Evolutionary conservation across 129 eudicot genomes (phyloP), one percentile per base, ranked within the genome.

Genomic region (Centaurea solstitialis): DNA sequence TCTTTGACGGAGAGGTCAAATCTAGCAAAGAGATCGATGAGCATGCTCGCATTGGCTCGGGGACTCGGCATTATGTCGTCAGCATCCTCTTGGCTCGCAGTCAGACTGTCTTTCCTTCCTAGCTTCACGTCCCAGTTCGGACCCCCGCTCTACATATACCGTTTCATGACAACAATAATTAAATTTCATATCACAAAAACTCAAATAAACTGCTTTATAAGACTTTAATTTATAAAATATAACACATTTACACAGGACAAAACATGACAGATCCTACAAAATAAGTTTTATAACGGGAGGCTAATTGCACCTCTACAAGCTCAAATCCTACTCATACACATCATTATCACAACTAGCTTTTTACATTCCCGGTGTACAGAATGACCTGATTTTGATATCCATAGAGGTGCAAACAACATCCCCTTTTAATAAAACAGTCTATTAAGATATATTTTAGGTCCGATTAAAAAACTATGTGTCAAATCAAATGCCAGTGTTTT

Each of bases 11-110:
- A 89, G 78, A 95, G 97, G 77, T 92, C 83, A 69, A 68, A 88
- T 73, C 62, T 87, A 12, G 75, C 74, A 76, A 92, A 95, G 73
- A 95, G 93, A 76, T 85, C 84, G 8, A 91, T 89, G 69, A 95
- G 94, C 57, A 10, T 62, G 38, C 79, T 91, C 4, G 99, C 93
- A 68, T 95, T 87, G 79, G 99, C 89, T 79, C 97, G 85, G 3
- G 99, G 99, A 76, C 99, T 94, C 13, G 99, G 99, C 94, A 94
- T 94, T 70, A 94, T 90, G 78, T 88, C 87, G 72, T 93, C 84
- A 7, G 98, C 84, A 57, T 88, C 97, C 47, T 87, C 83, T 88
- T 92, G 99, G 88, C 99, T 92, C 10, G 98, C 99, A 40, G 87
- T 89, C 68, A 95, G 66, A 83, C 99, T 95, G 73, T 95, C 99